Evolutionary conservation across 108 stramenopile species (phyloP), one percentile per base, ranked within the genome.

Genomic region (Pseudonitzschia multistriata): DNA sequence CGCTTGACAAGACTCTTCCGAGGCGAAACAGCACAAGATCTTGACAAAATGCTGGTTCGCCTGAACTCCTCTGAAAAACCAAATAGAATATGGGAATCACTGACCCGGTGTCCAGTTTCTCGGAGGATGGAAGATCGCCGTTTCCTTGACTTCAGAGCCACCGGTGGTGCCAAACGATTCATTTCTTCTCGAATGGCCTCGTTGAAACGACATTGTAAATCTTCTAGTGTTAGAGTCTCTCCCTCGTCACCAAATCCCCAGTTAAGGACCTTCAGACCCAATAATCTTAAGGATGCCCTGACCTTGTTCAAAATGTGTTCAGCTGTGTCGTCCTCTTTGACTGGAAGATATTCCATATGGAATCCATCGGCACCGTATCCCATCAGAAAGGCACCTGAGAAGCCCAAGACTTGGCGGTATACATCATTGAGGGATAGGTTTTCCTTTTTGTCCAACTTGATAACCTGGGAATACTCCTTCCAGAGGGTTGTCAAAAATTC

Each of bases 81-180:
- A 4, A 22, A n/a, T 5, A 33, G 35, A 7, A 29, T 33, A 24
- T 69, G 68, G 22, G 47, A 55, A 37, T 71, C 70, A 29, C 60
- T 62, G 59, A 71, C 70, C 25, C 57, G 40, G 0, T 34, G 45
- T 19, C 62, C 62, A 5, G 24, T 37, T n/a, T 33, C 6, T 31
- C 71, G 71, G 21, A 72, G 60, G 17, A 47, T 15, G 48, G 71
- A 72, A 3, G 62, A 64, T 36, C 71, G 63, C 19, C 71, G 25
- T 36, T 25, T 36, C 6, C 17, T 19, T 15, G 45, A 28, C 22
- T 11, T 36, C 0, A 33, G n/a, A 5, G 33, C 34, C 5, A 21
- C 31, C 3, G 6, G 0, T 10, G 34, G 31, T 3, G 19, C 62
- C 14, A 61, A 31, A 47, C 29, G 28, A 3, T 37, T 10, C 40